Evolutionary conservation across 257 asterid species (phyloP), one percentile per base, ranked within the genome.

Genomic region (Salvia miltiorrhiza): DNA sequence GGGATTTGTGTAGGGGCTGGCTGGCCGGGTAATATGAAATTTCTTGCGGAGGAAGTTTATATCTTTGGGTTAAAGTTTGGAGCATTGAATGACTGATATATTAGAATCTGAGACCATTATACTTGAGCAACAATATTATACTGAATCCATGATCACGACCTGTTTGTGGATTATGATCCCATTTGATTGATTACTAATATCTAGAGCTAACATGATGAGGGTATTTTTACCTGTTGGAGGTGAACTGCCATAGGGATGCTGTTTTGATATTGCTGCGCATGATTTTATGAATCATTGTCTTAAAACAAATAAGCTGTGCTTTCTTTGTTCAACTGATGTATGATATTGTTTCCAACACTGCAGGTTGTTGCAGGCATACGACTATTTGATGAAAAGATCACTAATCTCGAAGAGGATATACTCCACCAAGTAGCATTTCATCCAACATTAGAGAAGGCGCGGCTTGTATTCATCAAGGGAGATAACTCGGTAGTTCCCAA

Each of bases 311-410:
- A 11, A 26, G 4, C 20, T 37, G 35, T 20, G 37, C 62, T 21
- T 32, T 33, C 48, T 32, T 13, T 17, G 19, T 19, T 48, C 44
- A 28, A 64, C 47, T 39, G 53, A 37, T 24, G 35, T 8, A 5
- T 55, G 32, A 23, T 52, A 0, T 5, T 56, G 64, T 49, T 63
- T 63, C 49, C 54, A 19, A 17, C 16, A 2, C 20, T 24, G 73
- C 65, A 65, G 73, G 76, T 58, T 57, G 67, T 45, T 33, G 67
- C 64, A 7, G 47, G 40, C 39, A 50, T 28, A 37, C 2, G 19
- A 26, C 24, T 7, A 56, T 7, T 47, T 35, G 65, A 24, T 17
- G 11, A 16, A 39, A n/a, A n/a, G 63, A 35, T 58, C 17, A 9
- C 66, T 65, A 61, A 52, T 19, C 53, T 23, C 32, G 28, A 56